These are phyloP conservation scores for Nothophoma quercina DNA, from an alignment of 2,329 filamentous ascomycete genomes.

Conservation along the genomic window DNA sequence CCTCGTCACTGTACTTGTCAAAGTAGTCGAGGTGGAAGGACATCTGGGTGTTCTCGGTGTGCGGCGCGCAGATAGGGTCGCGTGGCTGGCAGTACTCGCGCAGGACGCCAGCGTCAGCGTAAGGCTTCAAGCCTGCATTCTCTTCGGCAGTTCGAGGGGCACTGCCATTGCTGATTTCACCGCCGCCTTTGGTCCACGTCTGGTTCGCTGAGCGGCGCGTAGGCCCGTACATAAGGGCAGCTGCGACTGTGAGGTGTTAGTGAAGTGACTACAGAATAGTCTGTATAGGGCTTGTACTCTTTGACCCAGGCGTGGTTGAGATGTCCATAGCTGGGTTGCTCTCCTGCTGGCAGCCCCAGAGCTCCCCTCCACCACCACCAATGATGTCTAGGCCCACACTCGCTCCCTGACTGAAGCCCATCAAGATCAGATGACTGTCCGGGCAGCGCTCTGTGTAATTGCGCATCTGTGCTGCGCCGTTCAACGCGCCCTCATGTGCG, in stretches of 20 bases:
- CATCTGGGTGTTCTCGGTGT: slow-evolving; percentile 55
- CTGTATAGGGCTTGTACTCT: slow-evolving; percentile 12
- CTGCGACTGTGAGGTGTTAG: slow-evolving; percentile 30
- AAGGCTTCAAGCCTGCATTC: slow-evolving; percentile 32
- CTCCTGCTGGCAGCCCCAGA: slow-evolving; percentile 35
- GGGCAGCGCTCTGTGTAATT: slow-evolving; percentile 39
- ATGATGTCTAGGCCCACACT: slow-evolving; percentile 35
- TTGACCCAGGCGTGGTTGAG: slow-evolving; percentile 30
- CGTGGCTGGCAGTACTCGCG: slow-evolving; percentile 69
- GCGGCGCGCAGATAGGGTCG: slow-evolving; percentile 69
- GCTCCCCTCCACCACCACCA: slow-evolving; percentile 35
- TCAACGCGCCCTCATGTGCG: slow-evolving; percentile 35
- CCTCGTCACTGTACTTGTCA: slow-evolving; percentile 33
- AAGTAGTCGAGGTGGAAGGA: slow-evolving; percentile 68
- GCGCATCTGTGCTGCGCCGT: slow-evolving; percentile 36
- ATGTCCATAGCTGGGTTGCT: slow-evolving; percentile 32
- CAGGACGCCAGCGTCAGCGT: slow-evolving; percentile 56
- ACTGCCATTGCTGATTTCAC: slow-evolving; percentile 30
- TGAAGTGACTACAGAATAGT: background rate
- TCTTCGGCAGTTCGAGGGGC: slow-evolving; percentile 31
- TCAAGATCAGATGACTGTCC: slow-evolving; percentile 36
- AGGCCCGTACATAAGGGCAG: slow-evolving; percentile 33
- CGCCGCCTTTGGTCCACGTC: slow-evolving; percentile 32
- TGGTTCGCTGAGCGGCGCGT: slow-evolving; percentile 37
- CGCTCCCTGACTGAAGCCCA: slow-evolving; percentile 40